Base-by-base conservation (phyloP, 371 early-diverging fungal genomes). In the Lichtheimia hyalospora region DNA sequence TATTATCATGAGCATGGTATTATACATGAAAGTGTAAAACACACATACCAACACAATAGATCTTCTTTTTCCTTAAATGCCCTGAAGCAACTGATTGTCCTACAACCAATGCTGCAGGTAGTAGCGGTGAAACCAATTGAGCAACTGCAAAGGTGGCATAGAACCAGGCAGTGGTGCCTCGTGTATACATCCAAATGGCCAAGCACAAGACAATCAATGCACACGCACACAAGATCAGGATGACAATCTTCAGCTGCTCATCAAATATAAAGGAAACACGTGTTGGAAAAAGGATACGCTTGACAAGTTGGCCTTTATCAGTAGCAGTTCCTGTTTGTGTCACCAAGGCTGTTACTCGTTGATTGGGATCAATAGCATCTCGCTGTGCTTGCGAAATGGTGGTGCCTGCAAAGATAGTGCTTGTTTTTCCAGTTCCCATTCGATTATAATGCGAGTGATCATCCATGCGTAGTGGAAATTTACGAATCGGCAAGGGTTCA, bases 31-130 rank as follows among this genome's bases (percentile, higher is more conserved):
- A 46, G 2, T 14, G 41, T 6, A 12, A 53, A 14, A 16, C 8
- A 54, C 21, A n/a, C 42, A 8, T 55, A 55, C 56, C 56, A 43
- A 92, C 89, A 62, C 92, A 91, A 56, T 84, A 83, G 34, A 92
- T 88, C 0, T 83, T 72, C 56, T 83, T 72, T 28, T 79, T 66
- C 3, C 81, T 69, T 41, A 92, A 75, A 15, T 90, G 85, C 40
- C 82, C 82, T 5, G 87, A 83, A n/a, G 92, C 86, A 15, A 92
- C 88, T 2, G 86, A 84, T 74, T 92, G 92, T 44, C 91, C 91
- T 24, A 89, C 88, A 3, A 90, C 90, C 34, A 80, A 56, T 1
- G 73, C 71, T 60, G 73, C 80, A 27, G 80, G 80, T 13, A 89
- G 75, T 49, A 92, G 65, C 51, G 92, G 92, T 10, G 83, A 82